phyloP scores from a whole-genome alignment of 345 rosid species.

The Corchorus capsularis region DNA sequence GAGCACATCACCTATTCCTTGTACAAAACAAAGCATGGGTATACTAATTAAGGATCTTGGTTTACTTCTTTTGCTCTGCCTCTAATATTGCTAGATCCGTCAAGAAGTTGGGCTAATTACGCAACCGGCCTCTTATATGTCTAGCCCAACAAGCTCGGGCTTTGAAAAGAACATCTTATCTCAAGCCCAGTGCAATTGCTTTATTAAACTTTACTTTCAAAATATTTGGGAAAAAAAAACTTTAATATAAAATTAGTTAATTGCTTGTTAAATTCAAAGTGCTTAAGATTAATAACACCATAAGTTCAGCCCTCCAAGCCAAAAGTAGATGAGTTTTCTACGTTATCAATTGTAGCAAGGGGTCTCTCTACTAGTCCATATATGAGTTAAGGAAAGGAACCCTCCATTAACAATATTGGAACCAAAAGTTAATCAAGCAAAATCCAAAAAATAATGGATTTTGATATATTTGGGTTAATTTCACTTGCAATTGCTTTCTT shows the following conservation, averaged over 20 bases:
- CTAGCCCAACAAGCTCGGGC: too few species aligned
- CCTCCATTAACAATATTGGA: neutral
- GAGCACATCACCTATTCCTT: too few species aligned
- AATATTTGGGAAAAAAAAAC: too few species aligned
- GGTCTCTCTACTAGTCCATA: neutral
- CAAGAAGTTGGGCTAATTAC: too few species aligned
- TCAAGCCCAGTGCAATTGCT: neutral
- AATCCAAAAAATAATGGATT: conserved; percentile 31
- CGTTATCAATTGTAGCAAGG: neutral
- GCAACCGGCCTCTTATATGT: too few species aligned
- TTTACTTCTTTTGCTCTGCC: too few species aligned
- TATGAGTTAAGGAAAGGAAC: neutral
- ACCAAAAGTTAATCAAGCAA: neutral
- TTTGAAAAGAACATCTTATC: neutral
- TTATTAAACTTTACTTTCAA: too few species aligned
- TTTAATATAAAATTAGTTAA: too few species aligned
- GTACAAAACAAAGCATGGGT: too few species aligned
- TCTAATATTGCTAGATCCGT: too few species aligned
- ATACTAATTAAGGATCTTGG: too few species aligned
- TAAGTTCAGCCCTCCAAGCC: neutral
- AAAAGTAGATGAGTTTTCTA: neutral
- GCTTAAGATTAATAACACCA: neutral
- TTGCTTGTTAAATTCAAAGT: neutral
- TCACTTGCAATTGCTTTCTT: conserved; percentile 29
- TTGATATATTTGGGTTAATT: conserved; percentile 27